A percentile compares a stretch with the other conserved stretches of the same genome.
These are phyloP conservation scores for Chamaecrista fasciculata DNA, from an alignment of 306 rosid genomes.

Conservation along the genomic window DNA sequence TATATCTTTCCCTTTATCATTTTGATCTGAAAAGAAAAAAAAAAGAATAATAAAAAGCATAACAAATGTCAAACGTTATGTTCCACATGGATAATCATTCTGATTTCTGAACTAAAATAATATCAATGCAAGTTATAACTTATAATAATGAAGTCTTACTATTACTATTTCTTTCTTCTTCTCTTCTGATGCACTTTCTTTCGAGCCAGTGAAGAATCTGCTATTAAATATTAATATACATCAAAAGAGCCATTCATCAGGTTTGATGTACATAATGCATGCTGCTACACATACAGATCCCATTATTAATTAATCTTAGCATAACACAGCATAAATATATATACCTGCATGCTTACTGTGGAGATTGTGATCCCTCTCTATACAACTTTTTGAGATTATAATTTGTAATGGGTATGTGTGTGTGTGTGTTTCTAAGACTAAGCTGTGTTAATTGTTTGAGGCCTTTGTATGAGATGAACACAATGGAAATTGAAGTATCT, in stretches of 20 bases:
- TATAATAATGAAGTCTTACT: conserved; percentile 16
- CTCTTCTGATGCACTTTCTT: conserved; percentile 32
- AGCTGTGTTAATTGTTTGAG: conserved; percentile 28
- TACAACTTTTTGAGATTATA: not conserved
- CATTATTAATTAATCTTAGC: not conserved
- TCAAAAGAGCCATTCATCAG: not conserved
- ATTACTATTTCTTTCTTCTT: conserved; percentile 33
- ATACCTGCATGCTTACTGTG: conserved; percentile 20
- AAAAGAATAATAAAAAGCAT: not conserved
- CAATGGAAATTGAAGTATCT: conserved; percentile 35
- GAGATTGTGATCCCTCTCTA: not conserved
- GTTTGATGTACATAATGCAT: conserved; percentile 7
- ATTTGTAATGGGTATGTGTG: not conserved
- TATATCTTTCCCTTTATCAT: conserved; percentile 31
- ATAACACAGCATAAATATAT: not conserved
- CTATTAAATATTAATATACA: conserved; percentile 3
- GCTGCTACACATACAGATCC: not conserved
- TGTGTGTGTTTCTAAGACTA: conserved; percentile 17
- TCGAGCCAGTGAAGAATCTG: conserved; percentile 55
- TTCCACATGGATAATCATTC: not conserved
- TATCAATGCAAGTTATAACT: no score
- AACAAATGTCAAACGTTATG: not conserved
- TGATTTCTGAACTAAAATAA: no score
- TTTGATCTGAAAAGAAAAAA: conserved; percentile 40
- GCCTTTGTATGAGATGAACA: conserved; percentile 40